Conservation (phyloP, 2,329 filamentous ascomycete species). For the Penicillium sp. region DNA sequence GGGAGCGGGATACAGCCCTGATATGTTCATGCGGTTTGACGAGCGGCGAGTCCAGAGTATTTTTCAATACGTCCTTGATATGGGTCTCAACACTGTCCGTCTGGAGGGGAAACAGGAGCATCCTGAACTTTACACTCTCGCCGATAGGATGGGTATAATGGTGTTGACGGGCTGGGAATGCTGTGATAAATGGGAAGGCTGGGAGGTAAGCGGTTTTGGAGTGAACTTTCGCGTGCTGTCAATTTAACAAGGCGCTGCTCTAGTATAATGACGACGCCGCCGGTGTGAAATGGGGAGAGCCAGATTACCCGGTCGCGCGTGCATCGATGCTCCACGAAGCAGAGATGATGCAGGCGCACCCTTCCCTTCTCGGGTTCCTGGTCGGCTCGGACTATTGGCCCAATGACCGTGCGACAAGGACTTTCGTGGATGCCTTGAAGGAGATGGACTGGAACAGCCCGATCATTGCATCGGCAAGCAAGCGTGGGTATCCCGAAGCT, state of each 20-base stretch:
- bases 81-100: conserved; percentile 62
- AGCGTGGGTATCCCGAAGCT: conserved; percentile 52
- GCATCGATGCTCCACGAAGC: conserved; percentile 60
- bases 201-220: conserved; percentile 36
- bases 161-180: conserved; percentile 64
- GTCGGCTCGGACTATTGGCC: conserved; percentile 65
- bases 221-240: no score
- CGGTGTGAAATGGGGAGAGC: conserved; percentile 49
- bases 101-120: conserved; percentile 66
- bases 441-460: conserved; percentile 56
- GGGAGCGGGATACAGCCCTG: conserved; percentile 59
- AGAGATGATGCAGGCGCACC: conserved; percentile 58
- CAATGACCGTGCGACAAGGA: conserved; percentile 53
- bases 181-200: conserved; percentile 67
- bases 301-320: conserved; percentile 56
- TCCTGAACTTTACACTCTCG: conserved; percentile 57
- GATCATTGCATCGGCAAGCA: conserved; percentile 57
- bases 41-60: conserved; percentile 48
- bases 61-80: conserved; percentile 55
- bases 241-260: background rate
- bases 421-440: conserved; percentile 54
- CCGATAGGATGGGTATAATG: conserved; percentile 61
- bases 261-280: conserved; percentile 56
- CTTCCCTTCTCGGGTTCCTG: conserved; percentile 57
- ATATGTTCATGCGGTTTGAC: conserved; percentile 62